phyloP scores from a whole-genome alignment of 2,329 filamentous ascomycete species.

The Dothistroma pini region DNA sequence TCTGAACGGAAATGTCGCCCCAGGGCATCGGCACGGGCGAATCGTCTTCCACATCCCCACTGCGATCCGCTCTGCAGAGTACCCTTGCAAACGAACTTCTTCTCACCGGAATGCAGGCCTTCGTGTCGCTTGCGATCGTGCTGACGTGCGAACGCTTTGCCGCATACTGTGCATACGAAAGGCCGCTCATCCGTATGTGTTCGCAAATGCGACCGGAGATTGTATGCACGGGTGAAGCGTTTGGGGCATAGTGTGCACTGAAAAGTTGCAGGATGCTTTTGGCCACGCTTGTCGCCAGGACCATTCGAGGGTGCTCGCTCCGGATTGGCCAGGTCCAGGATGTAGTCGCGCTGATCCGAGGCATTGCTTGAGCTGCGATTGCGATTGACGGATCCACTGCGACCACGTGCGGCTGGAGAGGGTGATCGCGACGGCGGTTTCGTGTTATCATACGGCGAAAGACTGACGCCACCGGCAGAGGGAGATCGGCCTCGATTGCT shows the following conservation, averaged over 20 bases:
- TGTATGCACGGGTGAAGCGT: slow-evolving; percentile 93
- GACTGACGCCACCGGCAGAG: slow-evolving; percentile 34
- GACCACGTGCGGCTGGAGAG: slow-evolving; percentile 32
- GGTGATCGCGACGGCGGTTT: slow-evolving; percentile 43
- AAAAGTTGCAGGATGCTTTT: slow-evolving; percentile 97
- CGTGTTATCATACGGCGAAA: slow-evolving; percentile 42
- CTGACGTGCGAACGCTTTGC: slow-evolving; percentile 94
- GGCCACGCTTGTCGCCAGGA: slow-evolving; percentile 68
- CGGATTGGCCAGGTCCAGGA: slow-evolving; percentile 86
- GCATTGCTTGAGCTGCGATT: slow-evolving; percentile 50
- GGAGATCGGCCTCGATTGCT: slow-evolving; percentile 35
- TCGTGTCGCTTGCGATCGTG: slow-evolving; percentile 98
- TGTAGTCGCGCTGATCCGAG: slow-evolving; percentile 65
- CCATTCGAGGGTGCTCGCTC: slow-evolving; percentile 68
- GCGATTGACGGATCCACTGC: slow-evolving; percentile 36
- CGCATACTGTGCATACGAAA: slow-evolving; percentile 94
- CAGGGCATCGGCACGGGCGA: slow-evolving; percentile 91
- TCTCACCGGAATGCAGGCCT: slow-evolving; percentile 92
- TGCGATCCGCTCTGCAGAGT: slow-evolving; percentile 76
- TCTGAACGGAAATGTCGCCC: slow-evolving; percentile 85
- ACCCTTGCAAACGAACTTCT: slow-evolving; percentile 96
- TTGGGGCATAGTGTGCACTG: slow-evolving; percentile 93
- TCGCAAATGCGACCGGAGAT: slow-evolving; percentile 87
- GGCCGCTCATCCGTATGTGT: slow-evolving; percentile 97
- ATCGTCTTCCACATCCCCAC: slow-evolving; percentile 91